phyloP scores from a whole-genome alignment of 805 yeast species.

The Hanseniaspora valbyensis region DNA sequence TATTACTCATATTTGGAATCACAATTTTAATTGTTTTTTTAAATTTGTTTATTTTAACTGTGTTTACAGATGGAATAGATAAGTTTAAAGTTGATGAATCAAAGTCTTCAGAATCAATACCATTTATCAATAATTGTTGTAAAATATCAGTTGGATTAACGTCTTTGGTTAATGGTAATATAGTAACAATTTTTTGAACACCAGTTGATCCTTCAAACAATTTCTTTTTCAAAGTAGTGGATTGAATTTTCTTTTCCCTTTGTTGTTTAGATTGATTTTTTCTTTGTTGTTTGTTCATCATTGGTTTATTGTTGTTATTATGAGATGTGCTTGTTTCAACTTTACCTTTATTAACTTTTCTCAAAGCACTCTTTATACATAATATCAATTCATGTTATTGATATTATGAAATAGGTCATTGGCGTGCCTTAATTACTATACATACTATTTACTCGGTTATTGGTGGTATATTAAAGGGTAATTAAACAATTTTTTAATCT shows the following conservation, averaged over 20 bases:
- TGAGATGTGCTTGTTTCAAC: slow-evolving; percentile 54
- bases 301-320: slow-evolving; percentile 25
- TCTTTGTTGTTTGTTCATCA: slow-evolving; percentile 45
- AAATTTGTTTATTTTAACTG: slow-evolving; percentile 50
- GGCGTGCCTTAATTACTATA: no score
- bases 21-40: slow-evolving; percentile 62
- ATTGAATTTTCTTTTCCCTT: slow-evolving; percentile 57
- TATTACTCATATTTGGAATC: slow-evolving; percentile 57
- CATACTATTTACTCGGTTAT: slow-evolving; percentile 15
- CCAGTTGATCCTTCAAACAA: slow-evolving; percentile 72
- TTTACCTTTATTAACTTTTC: slow-evolving; percentile 72
- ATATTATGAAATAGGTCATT: no score
- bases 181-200: slow-evolving; percentile 71
- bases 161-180: slow-evolving; percentile 70
- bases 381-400: no score
- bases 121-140: slow-evolving; percentile 35
- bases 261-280: slow-evolving; percentile 69
- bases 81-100: slow-evolving; percentile 29
- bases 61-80: slow-evolving; percentile 40
- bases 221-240: slow-evolving; percentile 47
- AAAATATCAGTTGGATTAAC: slow-evolving; percentile 47
- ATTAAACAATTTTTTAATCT: not conserved
- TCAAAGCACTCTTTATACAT: slow-evolving; percentile 79
- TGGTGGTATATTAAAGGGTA: slow-evolving; percentile 2
- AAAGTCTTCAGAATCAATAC: slow-evolving; percentile 26